These are phyloP conservation scores for Melastoma malabathricum DNA, from an alignment of 345 rosid species.

Conservation along the genomic window DNA sequence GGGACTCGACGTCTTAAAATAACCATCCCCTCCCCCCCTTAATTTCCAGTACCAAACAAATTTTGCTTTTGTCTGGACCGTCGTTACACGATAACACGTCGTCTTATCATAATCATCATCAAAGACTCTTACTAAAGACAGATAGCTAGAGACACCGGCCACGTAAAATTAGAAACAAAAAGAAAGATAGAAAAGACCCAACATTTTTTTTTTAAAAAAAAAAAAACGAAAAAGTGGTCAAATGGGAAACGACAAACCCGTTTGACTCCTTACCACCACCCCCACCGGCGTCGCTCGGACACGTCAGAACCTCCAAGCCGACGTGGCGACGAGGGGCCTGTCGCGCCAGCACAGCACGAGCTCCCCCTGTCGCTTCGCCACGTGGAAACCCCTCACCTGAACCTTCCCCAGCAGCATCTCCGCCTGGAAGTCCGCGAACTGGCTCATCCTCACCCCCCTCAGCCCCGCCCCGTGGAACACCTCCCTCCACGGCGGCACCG, in stretches of 20 bases:
- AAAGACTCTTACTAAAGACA: no score
- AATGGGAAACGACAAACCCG: no score
- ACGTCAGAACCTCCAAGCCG: slow-evolving; percentile 57
- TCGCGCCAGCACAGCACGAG: slow-evolving; percentile 91
- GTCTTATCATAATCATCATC: no score
- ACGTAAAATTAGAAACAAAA: neutral
- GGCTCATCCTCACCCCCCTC: slow-evolving; percentile 65
- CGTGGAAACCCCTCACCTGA: slow-evolving; percentile 76
- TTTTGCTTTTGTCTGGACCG: no score
- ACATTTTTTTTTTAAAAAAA: no score
- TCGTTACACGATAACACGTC: no score
- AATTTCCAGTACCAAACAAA: no score
- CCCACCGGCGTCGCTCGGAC: no score
- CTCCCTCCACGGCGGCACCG: slow-evolving; percentile 58
- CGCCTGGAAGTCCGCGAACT: slow-evolving; percentile 78
- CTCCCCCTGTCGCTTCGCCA: slow-evolving; percentile 74
- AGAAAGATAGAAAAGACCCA: neutral
- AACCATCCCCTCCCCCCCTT: no score
- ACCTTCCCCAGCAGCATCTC: slow-evolving; percentile 63
- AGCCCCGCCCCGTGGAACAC: slow-evolving; percentile 56
- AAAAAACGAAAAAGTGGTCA: no score
- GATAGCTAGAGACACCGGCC: neutral
- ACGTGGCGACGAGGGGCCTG: slow-evolving; percentile 66
- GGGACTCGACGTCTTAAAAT: no score
- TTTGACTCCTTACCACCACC: no score